Base-by-base conservation (phyloP, 768 basidiomycete genomes). In the Lactarius psammicola region DNA sequence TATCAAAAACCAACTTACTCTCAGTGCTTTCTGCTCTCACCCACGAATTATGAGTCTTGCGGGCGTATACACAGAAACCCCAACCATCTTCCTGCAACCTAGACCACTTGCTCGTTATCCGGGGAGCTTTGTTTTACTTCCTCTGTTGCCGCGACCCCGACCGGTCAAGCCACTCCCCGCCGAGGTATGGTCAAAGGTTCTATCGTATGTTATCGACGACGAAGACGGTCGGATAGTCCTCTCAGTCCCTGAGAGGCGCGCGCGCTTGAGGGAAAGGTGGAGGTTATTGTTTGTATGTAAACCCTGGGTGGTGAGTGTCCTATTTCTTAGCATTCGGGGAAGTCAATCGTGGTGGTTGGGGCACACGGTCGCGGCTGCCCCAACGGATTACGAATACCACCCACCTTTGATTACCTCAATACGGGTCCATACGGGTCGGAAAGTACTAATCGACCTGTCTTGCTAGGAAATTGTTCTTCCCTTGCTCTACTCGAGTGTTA, bases 151-250 rank as follows among this genome's bases (percentile, higher is more conserved):
- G 15, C 73, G 79, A 6, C 80, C 76, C 49, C 81, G 80, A 30
- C 80, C 80, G 20, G 68, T 81, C 56, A 84, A 81, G 67, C 77
- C 84, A 33, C 78, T 93, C 20, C 91, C 91, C 1, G 75, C 78
- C 4, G 91, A 92, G 76, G 72, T 92, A 67, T 92, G 91, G 91
- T 76, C 80, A 7, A 80, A 80, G 42, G 84, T 93, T 58, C 80
- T 92, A 59, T 73, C 76, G 34, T 74, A 77, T 34, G 76, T 76
- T 17, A 69, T 78, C 46, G 60, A 68, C 1, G 64, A 69, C 56
- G 71, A 67, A 7, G 38, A 61, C 23, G 60, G 56, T 18, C 33
- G n/a, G 4, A 34, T 62, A 46, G 56, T 65, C 13, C 46, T 65
- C 18, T 46, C 68, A 13, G 54, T 66, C 18, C 42, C 68, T 34